Evolutionary conservation across 2,329 filamentous ascomycete genomes (phyloP).

Genomic region (Juglanconis sp.): DNA sequence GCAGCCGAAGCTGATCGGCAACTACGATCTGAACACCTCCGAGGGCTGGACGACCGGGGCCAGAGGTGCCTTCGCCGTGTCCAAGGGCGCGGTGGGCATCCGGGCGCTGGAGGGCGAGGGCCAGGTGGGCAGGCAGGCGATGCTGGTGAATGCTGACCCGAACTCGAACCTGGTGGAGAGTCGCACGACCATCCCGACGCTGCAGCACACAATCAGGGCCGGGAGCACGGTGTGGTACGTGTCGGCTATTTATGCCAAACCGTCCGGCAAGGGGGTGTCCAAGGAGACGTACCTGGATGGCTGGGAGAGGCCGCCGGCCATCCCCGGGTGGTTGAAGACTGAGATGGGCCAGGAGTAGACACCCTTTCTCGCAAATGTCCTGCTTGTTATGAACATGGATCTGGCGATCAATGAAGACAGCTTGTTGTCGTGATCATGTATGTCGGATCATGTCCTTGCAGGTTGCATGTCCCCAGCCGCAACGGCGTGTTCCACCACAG

Average conservation of each 20-base stretch:
- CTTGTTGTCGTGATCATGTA: background rate
- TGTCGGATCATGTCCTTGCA: background rate
- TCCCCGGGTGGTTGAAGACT: slow-evolving; percentile 59
- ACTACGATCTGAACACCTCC: slow-evolving; percentile 55
- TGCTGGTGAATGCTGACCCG: slow-evolving; percentile 71
- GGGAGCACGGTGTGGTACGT: slow-evolving; percentile 64
- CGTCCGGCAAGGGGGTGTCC: slow-evolving; percentile 50
- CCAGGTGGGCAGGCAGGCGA: slow-evolving; percentile 49
- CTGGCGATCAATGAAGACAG: background rate
- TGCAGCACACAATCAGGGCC: slow-evolving; percentile 58
- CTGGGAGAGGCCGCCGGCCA: slow-evolving; percentile 56
- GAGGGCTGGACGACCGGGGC: slow-evolving; percentile 50
- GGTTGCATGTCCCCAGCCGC: background rate
- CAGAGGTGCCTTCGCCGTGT: slow-evolving; percentile 54
- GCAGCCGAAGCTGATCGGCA: slow-evolving; percentile 54
- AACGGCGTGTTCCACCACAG: background rate
- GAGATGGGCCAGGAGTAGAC: slow-evolving; percentile 39
- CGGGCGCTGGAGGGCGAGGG: slow-evolving; percentile 49
- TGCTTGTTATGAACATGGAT: background rate
- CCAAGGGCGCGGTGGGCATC: slow-evolving; percentile 55
- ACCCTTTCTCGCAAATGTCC: background rate
- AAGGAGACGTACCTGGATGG: slow-evolving; percentile 51
- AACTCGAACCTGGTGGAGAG: slow-evolving; percentile 76
- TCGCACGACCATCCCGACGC: slow-evolving; percentile 67
- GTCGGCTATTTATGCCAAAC: slow-evolving; percentile 69